Evolutionary conservation across 164 flowering plant genomes (phyloP), one percentile per base, ranked within the genome.

Genomic region (Vitis cinerea): DNA sequence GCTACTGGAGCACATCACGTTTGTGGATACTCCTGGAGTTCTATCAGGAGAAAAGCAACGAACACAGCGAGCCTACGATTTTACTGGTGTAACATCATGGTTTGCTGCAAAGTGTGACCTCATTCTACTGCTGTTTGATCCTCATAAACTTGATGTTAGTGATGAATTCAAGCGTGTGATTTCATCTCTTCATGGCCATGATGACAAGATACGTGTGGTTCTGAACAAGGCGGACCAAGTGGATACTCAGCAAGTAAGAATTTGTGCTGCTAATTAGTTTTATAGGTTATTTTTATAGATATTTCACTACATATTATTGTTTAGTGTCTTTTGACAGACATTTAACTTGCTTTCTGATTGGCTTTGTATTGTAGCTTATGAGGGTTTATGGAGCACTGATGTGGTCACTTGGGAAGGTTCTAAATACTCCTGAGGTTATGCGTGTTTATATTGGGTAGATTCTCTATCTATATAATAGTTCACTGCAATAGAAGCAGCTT

Each of bases 1-100:
- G 99, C 88, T 96, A 72, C 84, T 93, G 76, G 98, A 96, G 72
- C 97, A 96, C 70, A 81, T 93, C 37, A 91, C 97, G 14, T 88
- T 96, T 81, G 98, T 96, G 62, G 99, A 96, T 71, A 91, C 97
- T 9, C 98, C 99, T 64, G 99, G 98, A 75, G 99, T 96, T 67
- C 71, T 96, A 57, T 96, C 99, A 12, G 98, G 97, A 75, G 97
- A 96, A 81, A 96, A 96, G 77, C 99, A 96, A 78, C 84, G 99
- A 59, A 91, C 98, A 11, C 97, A 93, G 59, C 82, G 99, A 57
- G 88, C 97, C 50, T 96, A 96, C 83, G 98, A 96, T 80, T 96
- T 96, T 71, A 93, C 98, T 13, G 98, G 98, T 58, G 98, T 96
- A 37, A 96, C 90, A 30, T 93, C 98, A 63, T 96, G 99, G 99